phyloP scores from a whole-genome alignment of 345 rosid species.

The Eucalyptus virginea region DNA sequence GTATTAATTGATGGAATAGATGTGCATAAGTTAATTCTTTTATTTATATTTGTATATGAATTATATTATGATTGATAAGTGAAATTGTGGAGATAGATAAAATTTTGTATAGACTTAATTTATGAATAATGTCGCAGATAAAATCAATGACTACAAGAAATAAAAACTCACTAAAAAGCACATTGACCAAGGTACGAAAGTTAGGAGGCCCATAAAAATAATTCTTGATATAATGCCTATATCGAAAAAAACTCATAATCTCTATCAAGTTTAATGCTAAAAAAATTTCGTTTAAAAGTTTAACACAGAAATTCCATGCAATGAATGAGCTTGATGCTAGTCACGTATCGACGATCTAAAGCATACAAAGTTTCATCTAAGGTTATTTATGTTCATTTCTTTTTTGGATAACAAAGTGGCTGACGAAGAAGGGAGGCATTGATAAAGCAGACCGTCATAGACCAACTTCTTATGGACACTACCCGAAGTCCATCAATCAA shows the following conservation, averaged over 20 bases:
- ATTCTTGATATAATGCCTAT: not conserved
- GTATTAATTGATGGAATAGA: not conserved
- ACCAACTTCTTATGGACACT: not conserved
- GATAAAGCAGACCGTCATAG: not conserved
- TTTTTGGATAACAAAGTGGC: not conserved
- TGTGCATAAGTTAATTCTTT: not conserved
- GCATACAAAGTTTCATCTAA: too few species aligned
- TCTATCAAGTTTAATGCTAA: not conserved
- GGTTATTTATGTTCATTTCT: too few species aligned
- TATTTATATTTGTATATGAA: too few species aligned
- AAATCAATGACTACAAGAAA: not conserved
- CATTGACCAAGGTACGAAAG: not conserved
- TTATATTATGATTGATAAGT: too few species aligned
- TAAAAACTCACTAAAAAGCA: not conserved
- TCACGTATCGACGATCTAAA: too few species aligned
- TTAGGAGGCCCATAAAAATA: not conserved
- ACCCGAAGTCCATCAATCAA: too few species aligned
- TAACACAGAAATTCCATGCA: too few species aligned
- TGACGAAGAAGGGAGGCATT: not conserved
- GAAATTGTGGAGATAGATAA: not conserved
- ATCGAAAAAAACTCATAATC: accelerated
- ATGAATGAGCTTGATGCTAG: too few species aligned
- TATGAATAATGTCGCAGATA: too few species aligned
- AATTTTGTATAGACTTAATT: too few species aligned
- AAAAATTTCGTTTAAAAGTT: too few species aligned